Percentiles rank a stretch among this genome's conserved stretches.
These are phyloP conservation scores for Speleostelium caveatum DNA, from an alignment of 78 protist species.

Conservation along the genomic window DNA sequence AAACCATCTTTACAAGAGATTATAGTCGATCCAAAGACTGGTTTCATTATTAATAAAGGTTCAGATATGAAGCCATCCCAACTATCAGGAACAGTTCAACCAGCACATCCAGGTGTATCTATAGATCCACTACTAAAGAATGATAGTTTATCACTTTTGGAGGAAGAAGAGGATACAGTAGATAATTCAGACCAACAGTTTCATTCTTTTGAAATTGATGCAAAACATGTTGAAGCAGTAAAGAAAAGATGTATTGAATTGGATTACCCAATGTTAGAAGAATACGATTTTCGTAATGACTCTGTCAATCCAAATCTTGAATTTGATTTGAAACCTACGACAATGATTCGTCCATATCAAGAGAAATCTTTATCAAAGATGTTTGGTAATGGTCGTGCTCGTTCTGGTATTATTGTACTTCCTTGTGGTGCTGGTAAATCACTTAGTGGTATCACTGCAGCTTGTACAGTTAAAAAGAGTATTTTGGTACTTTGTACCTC, in stretches of 20 bases:
- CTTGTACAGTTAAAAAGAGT: conserved; percentile 89
- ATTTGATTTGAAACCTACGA: conserved; percentile 90
- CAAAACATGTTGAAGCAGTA: conserved; percentile 80
- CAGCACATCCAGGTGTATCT: conserved; percentile 12
- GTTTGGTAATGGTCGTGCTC: conserved; percentile 97
- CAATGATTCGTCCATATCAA: conserved; percentile 94
- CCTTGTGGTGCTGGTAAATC: conserved; percentile 99
- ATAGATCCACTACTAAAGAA: conserved; percentile 41
- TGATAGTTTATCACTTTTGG: conserved; percentile 6
- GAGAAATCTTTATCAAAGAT: conserved; percentile 92
- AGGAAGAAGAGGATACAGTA: conserved; percentile 69
- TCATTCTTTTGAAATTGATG: conserved; percentile 81
- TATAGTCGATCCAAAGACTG: conserved; percentile 56
- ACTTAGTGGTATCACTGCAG: conserved; percentile 97
- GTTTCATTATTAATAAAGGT: conserved; percentile 65
- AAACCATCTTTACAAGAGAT: conserved; percentile 38
- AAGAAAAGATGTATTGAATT: conserved; percentile 86
- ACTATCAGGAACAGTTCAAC: conserved; percentile 64
- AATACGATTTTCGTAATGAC: conserved; percentile 96
- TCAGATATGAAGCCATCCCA: conserved; percentile 13
- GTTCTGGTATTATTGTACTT: conserved; percentile 98
- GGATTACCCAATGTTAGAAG: conserved; percentile 93
- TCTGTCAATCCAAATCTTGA: conserved; percentile 59
- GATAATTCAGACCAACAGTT: conserved; percentile 74
- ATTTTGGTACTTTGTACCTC: conserved; percentile 93